Conservation (phyloP, 148 eudicot species). For the Chenopodium berlandieri region DNA sequence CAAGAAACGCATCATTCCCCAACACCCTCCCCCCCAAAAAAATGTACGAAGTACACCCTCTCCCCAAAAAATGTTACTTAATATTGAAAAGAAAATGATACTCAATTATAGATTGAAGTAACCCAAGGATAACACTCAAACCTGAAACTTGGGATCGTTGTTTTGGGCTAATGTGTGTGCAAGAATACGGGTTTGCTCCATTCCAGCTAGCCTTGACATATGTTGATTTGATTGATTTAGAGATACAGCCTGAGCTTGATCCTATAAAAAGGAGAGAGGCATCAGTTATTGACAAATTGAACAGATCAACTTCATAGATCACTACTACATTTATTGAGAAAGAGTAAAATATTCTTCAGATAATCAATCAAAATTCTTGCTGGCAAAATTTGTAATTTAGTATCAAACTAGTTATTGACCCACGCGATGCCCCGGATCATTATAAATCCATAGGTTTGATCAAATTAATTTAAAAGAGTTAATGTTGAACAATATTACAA, state of each 20-base stretch:
- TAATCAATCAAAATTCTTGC: background rate
- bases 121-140: conserved; percentile 24
- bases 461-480: no score
- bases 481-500: no score
- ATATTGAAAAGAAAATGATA: background rate
- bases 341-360: background rate
- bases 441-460: no score
- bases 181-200: conserved; percentile 95
- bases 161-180: conserved; percentile 93
- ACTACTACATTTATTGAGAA: background rate
- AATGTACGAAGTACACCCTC: background rate
- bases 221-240: conserved; percentile 56
- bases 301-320: background rate
- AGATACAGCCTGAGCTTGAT: conserved; percentile 59
- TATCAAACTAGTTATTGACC: background rate
- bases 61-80: background rate
- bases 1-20: no score
- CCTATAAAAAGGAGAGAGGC: conserved; percentile 40
- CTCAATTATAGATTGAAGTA: background rate
- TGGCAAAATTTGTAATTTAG: background rate
- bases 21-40: no score
- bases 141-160: conserved; percentile 94
- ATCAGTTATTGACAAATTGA: conserved; percentile 3
- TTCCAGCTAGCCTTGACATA: conserved; percentile 70
- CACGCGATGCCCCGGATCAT: no score